Base-by-base conservation (phyloP, 768 basidiomycete species). In the Lactarius akahatsu region DNA sequence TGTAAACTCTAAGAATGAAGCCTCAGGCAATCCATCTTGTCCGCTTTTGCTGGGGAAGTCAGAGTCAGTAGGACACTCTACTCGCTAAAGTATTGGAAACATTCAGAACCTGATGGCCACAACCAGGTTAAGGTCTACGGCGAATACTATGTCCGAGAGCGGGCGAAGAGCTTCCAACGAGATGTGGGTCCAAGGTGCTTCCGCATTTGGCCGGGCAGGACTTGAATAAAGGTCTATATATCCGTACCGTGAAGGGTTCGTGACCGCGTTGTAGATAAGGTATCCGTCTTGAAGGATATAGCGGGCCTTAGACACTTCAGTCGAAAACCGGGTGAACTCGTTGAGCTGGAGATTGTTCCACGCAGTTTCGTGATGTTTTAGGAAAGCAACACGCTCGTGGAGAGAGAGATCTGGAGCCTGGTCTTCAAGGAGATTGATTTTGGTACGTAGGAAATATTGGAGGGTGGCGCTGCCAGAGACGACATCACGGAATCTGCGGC, bases 101-200 rank as follows among this genome's bases (percentile, higher is more conserved):
- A 38, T 6, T 7, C 15, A 13, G 26, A 57, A 66, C 65, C 61
- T 54, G 47, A 66, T 47, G 16, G 47, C 61, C 1, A 62, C 57
- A 15, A 32, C 61, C 23, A 66, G 23, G 9, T 66, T 54, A 36
- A 59, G 61, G 57, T 66, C 65, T 7, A 66, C 65, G 1, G 65
- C 57, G 32, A 58, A 62, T 1, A 52, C 57, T 10, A 66, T 20
- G 20, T 57, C 30, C 7, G 58, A n/a, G n/a, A 59, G 38, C n/a
- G 23, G 20, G 23, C 15, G 0, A 11, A 54, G 15, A 6, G 38
- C 38, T 7, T 32, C 47, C 40, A 32, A 20, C 23, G 28, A 32
- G 20, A 66, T n/a, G 32, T 66, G 47, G 30, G 28, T 32, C 65
- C 65, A 66, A 36, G 23, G 13, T 8, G 52, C n/a, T 18, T 41